These are phyloP conservation scores for Amanita rubescens DNA, from an alignment of 768 basidiomycete genomes.

Conservation along the genomic window DNA sequence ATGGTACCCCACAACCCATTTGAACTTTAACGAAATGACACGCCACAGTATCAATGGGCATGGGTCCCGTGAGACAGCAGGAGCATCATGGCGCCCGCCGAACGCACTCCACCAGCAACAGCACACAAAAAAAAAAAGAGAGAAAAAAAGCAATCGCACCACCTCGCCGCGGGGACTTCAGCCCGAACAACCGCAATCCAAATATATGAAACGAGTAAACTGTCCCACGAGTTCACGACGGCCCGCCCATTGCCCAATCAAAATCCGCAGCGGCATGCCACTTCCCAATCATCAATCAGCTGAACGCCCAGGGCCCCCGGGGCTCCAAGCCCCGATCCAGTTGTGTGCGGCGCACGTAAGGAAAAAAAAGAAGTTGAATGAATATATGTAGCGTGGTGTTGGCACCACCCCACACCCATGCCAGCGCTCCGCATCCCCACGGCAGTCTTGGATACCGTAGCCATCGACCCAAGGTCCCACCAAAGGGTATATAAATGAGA, in stretches of 20 bases:
- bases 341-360: constrained; percentile 3
- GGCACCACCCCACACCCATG: background rate
- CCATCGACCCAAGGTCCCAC: background rate
- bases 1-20: too few relatives aligned
- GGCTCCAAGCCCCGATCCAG: background rate
- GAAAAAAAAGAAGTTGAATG: too few relatives aligned
- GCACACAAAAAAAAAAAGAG: too few relatives aligned
- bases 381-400: background rate
- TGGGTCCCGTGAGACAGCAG: too few relatives aligned
- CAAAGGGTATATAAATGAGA: background rate
- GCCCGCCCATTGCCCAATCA: background rate
- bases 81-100: too few relatives aligned
- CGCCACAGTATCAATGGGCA: too few relatives aligned
- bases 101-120: too few relatives aligned
- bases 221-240: background rate
- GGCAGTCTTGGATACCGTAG: background rate
- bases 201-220: background rate
- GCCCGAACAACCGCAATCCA: background rate
- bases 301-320: background rate
- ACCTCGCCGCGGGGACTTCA: background rate
- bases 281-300: constrained; percentile 1
- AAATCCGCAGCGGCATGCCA: background rate
- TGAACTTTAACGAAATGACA: too few relatives aligned
- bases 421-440: background rate
- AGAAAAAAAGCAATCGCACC: too few relatives aligned